Conservation (phyloP, 202 grass and related monocot genomes). For the Cymbopogon flexuosus region DNA sequence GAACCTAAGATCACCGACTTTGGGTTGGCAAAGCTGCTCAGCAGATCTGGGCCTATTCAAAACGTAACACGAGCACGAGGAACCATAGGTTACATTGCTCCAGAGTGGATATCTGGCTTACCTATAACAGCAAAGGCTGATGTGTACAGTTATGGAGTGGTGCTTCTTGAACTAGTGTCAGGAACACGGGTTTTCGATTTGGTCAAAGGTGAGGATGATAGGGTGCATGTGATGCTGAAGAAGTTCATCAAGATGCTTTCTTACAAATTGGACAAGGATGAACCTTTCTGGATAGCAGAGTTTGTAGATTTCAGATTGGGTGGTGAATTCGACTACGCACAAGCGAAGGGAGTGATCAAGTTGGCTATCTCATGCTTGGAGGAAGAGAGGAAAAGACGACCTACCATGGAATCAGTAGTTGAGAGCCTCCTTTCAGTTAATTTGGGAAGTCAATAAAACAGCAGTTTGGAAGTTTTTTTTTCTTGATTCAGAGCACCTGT, state of each 20-base stretch:
- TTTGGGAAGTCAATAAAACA: too few species aligned
- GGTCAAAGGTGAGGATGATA: slow-evolving; percentile 20
- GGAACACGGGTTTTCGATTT: slow-evolving; percentile 41
- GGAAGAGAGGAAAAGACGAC: slow-evolving; percentile 51
- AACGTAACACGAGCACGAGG: slow-evolving; percentile 44
- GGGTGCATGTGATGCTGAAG: slow-evolving; percentile 34
- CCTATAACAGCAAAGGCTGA: slow-evolving; percentile 65
- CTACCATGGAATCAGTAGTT: slow-evolving; percentile 45
- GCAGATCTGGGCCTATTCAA: slow-evolving; percentile 34
- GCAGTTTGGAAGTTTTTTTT: too few species aligned
- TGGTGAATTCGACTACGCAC: slow-evolving; percentile 38
- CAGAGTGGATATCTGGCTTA: slow-evolving; percentile 58
- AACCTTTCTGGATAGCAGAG: slow-evolving; percentile 43
- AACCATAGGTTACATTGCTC: slow-evolving; percentile 70
- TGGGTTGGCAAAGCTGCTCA: slow-evolving; percentile 47
- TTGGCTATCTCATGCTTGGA: slow-evolving; percentile 51
- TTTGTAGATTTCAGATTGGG: slow-evolving; percentile 44
- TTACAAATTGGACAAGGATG: slow-evolving; percentile 20
- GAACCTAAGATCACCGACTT: slow-evolving; percentile 60
- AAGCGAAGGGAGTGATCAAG: slow-evolving; percentile 41
- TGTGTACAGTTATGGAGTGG: slow-evolving; percentile 62
- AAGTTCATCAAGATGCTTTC: slow-evolving; percentile 31
- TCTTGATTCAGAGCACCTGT: too few species aligned
- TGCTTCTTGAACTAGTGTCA: slow-evolving; percentile 45
- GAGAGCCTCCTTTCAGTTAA: too few species aligned